These are phyloP conservation scores for Gremmenia infestans DNA, from an alignment of 2,329 filamentous ascomycete genomes.

Conservation along the genomic window DNA sequence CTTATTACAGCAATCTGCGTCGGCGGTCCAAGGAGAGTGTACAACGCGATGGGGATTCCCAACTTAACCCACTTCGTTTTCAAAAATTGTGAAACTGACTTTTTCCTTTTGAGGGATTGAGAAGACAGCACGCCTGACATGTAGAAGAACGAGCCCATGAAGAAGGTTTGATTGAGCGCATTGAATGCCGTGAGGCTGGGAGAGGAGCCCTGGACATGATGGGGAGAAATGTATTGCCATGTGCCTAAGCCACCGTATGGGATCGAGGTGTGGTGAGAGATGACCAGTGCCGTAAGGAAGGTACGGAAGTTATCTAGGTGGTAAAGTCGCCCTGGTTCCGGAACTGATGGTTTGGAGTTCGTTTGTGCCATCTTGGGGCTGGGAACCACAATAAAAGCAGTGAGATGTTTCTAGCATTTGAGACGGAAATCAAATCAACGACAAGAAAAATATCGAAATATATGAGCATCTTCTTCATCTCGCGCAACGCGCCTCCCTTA, in stretches of 20 bases:
- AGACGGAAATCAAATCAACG: not conserved
- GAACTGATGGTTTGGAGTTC: not conserved
- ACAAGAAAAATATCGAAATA: too few species aligned
- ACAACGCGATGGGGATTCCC: constrained; percentile 2
- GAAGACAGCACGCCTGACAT: constrained; percentile 5
- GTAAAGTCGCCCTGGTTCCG: not conserved
- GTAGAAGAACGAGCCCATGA: constrained; percentile 13
- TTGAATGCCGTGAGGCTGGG: constrained; percentile 6
- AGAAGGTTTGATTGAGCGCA: constrained; percentile 6
- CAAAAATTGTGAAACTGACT: not conserved
- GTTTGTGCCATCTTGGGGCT: not conserved
- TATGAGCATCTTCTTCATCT: too few species aligned
- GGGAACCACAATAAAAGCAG: not conserved
- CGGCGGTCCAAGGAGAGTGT: constrained; percentile 1
- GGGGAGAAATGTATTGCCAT: constrained; percentile 5
- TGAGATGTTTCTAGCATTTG: too few species aligned
- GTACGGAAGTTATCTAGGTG: constrained; percentile 6
- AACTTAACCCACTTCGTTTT: constrained; percentile 6
- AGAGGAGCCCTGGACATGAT: not conserved
- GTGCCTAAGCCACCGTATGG: constrained; percentile 8
- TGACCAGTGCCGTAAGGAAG: constrained; percentile 6
- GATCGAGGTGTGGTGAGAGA: constrained; percentile 6
- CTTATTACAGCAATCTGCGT: constrained; percentile 1
- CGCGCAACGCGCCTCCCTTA: not conserved
- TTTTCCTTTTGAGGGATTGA: constrained; percentile 3